Percentiles rank a stretch among this genome's conserved stretches.
Evolutionary conservation across 78 protist species (phyloP).

Genomic region (Corallochytrium limacisporum): DNA sequence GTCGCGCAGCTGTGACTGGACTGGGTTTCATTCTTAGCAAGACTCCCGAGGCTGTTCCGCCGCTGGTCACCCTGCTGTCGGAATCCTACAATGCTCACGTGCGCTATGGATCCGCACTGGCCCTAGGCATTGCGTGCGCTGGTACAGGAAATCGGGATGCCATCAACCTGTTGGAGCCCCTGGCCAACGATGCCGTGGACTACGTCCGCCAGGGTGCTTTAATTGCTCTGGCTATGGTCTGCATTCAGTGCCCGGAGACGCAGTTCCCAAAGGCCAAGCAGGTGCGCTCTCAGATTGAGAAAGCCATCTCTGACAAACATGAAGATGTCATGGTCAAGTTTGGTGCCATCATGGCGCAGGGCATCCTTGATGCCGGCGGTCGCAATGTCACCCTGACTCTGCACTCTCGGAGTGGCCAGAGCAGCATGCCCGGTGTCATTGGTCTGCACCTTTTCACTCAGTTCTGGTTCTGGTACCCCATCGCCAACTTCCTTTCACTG

Average conservation of each 20-base stretch:
- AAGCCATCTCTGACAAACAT: constrained; percentile 54
- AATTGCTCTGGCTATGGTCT: constrained; percentile 83
- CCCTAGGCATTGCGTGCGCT: constrained; percentile 94
- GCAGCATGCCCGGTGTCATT: constrained; percentile 31
- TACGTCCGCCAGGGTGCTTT: constrained; percentile 92
- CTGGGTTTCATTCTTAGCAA: constrained; percentile 81
- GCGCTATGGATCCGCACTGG: constrained; percentile 91
- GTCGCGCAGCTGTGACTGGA: constrained; percentile 91
- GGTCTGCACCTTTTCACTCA: constrained; percentile 74
- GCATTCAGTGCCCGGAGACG: constrained; percentile 57
- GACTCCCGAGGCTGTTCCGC: constrained; percentile 73
- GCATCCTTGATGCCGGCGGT: constrained; percentile 89
- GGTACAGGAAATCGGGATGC: constrained; percentile 82
- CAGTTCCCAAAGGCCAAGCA: constrained; percentile 25
- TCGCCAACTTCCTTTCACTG: constrained; percentile 68
- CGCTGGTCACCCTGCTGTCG: constrained; percentile 60
- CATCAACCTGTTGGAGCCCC: constrained; percentile 48
- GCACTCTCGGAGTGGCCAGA: constrained; percentile 48
- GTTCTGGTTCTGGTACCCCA: constrained; percentile 96
- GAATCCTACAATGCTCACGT: constrained; percentile 96
- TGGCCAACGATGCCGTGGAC: constrained; percentile 69
- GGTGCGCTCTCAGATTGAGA: constrained; percentile 9
- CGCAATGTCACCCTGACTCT: constrained; percentile 76
- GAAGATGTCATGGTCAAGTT: constrained; percentile 77
- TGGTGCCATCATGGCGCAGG: constrained; percentile 95